Base-by-base conservation (phyloP, 169 alveolate species). In the Eimeria tenella region DNA sequence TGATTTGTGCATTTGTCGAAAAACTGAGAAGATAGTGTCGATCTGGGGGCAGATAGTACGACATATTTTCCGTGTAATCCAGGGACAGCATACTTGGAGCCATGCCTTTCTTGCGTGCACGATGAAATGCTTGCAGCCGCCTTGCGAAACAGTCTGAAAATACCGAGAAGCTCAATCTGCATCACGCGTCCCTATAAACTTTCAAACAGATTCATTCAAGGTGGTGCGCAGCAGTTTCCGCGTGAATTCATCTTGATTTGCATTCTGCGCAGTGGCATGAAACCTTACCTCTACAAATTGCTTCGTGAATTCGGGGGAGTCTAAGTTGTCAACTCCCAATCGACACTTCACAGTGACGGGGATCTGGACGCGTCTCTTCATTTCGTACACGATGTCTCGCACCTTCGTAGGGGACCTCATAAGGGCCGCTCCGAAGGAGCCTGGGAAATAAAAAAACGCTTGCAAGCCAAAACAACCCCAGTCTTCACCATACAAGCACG, bases 381-480 rank as follows among this genome's bases (percentile, higher is more conserved):
- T 95, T 3, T 94, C 95, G 60, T 81, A 56, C 4, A 94, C 92
- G 62, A 98, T 97, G 89, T 97, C 98, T 79, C 99, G 97, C 11
- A 98, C 99, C 63, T 96, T 95, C 75, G 96, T 98, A 7, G 99
- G 99, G 56, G 97, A 97, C 90, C 97, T 97, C 99, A 99, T 98
- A 88, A 99, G 96, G 13, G 98, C 98, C 7, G 99, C 99, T n/a
- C 99, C 99, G 95, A 99, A 99, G 88, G 98, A 97, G 15, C 99
- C 94, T 91, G 90, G 11, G 15, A 50, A 79, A n/a, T 17, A 79
- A 9, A 7, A 79, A 4, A 4, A 3, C 50, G 52, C 23, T 9
- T 9, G 21, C 21, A 79, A 1, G 53, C 19, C 63, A 52, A 49
- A 74, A 13, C 49, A 42, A 9, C 0, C 62, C 21, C 11, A 58